Conservation (phyloP, 2,329 filamentous ascomycete genomes). For the Alternaria tenuissima region DNA sequence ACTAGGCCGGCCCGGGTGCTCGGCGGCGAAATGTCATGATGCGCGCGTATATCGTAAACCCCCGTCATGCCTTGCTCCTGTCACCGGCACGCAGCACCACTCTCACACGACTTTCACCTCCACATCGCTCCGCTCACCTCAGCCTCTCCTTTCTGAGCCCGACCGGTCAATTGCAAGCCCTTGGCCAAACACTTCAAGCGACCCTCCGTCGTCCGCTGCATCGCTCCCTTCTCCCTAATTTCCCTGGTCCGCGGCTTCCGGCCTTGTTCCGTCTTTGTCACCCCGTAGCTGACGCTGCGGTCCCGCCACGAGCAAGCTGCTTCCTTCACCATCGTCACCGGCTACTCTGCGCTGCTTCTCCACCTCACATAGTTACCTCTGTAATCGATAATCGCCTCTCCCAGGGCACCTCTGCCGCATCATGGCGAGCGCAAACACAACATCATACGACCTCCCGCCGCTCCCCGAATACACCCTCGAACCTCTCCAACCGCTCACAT, state of each 20-base stretch:
- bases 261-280: constrained; percentile 17
- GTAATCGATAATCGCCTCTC: constrained; percentile 14
- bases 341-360: not conserved
- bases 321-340: constrained; percentile 3
- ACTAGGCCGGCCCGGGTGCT: constrained; percentile 2
- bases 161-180: not conserved
- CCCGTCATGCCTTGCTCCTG: constrained; percentile 16
- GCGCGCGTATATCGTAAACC: constrained; percentile 16
- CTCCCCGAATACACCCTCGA: constrained; percentile 81
- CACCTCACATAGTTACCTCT: constrained; percentile 1
- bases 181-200: not conserved
- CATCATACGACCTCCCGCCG: constrained; percentile 74
- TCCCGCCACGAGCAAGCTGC: constrained; percentile 10
- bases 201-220: constrained; percentile 7
- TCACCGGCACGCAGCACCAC: constrained; percentile 34
- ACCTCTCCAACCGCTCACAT: constrained; percentile 74
- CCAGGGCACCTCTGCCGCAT: constrained; percentile 24
- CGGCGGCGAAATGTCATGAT: constrained; percentile 33
- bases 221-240: constrained; percentile 36
- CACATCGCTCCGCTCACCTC: constrained; percentile 40
- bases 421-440: constrained; percentile 57
- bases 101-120: constrained; percentile 41
- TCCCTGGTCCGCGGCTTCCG: constrained; percentile 41
- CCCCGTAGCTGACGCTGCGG: constrained; percentile 15
- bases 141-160: constrained; percentile 45